A percentile compares a stretch with the other conserved stretches of the same genome.
Evolutionary conservation across 371 early-diverging fungal species (phyloP).

Genomic region (Dentiscutata heterogama): DNA sequence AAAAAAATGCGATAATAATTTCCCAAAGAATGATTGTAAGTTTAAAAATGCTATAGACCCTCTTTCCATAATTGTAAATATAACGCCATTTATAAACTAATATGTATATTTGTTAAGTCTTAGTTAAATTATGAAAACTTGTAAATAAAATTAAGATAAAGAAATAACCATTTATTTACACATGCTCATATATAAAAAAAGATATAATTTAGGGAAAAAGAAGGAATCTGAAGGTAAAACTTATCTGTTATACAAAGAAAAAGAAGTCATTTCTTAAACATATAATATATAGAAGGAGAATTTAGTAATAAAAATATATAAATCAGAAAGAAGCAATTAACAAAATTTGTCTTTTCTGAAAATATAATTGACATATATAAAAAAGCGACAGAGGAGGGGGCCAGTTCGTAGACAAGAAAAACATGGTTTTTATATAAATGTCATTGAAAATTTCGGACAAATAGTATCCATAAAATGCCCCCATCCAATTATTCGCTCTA

Average conservation of each 20-base stretch:
- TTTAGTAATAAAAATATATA: neutral
- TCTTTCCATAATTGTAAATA: neutral
- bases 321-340: neutral
- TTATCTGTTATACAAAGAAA: slow-evolving; percentile 20
- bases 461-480: neutral
- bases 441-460: neutral
- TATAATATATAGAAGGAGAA: neutral
- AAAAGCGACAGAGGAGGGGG: neutral
- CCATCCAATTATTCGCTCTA: neutral
- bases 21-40: neutral
- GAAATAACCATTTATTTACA: slow-evolving; percentile 13
- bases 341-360: neutral
- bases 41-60: neutral
- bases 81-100: no score
- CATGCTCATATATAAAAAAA: slow-evolving; percentile 11
- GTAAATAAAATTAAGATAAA: no score
- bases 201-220: slow-evolving; percentile 5
- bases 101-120: no score
- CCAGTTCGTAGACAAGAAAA: neutral
- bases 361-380: neutral
- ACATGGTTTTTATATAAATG: neutral
- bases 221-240: neutral
- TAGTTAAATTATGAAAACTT: no score
- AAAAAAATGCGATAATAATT: neutral
- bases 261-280: neutral